Percentiles rank a stretch among this genome's conserved stretches.
These are phyloP conservation scores for Zarea fungicola DNA, from an alignment of 2,329 filamentous ascomycete species.

Conservation along the genomic window DNA sequence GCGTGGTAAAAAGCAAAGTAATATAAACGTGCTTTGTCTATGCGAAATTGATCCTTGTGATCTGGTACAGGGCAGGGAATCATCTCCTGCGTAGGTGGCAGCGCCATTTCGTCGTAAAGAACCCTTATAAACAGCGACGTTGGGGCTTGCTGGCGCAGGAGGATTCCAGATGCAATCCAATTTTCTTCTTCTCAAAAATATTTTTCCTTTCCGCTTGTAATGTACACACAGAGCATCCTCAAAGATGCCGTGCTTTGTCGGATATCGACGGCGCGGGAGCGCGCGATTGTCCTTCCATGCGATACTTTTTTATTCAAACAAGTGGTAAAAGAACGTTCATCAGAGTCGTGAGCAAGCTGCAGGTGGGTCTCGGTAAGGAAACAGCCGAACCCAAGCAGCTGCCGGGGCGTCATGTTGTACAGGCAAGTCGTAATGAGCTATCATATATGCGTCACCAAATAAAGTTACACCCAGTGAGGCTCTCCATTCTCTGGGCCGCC, in stretches of 20 bases:
- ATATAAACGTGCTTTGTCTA: slow-evolving; percentile 17
- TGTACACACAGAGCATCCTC: slow-evolving; percentile 10
- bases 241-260: slow-evolving; percentile 5
- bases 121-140: not conserved
- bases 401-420: slow-evolving; percentile 27
- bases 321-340: slow-evolving; percentile 34
- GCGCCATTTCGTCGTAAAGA: slow-evolving; percentile 14
- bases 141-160: not conserved
- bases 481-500: slow-evolving; percentile 28
- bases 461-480: slow-evolving; percentile 35
- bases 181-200: slow-evolving; percentile 11
- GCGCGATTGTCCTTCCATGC: slow-evolving; percentile 16
- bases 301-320: slow-evolving; percentile 25
- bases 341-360: slow-evolving; percentile 33
- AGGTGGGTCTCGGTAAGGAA: slow-evolving; percentile 20
- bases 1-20: slow-evolving; percentile 15
- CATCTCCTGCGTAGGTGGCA: slow-evolving; percentile 1
- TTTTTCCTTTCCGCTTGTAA: slow-evolving; percentile 11
- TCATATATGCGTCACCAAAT: slow-evolving; percentile 19
- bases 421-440: slow-evolving; percentile 23
- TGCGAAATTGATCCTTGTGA: slow-evolving; percentile 14
- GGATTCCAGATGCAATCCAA: not conserved
- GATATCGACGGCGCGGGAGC: not conserved
- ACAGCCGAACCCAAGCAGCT: slow-evolving; percentile 7
- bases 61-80: slow-evolving; percentile 12